phyloP scores from a whole-genome alignment of 352 stramenopile genomes.

The Globisporangium spinosum region DNA sequence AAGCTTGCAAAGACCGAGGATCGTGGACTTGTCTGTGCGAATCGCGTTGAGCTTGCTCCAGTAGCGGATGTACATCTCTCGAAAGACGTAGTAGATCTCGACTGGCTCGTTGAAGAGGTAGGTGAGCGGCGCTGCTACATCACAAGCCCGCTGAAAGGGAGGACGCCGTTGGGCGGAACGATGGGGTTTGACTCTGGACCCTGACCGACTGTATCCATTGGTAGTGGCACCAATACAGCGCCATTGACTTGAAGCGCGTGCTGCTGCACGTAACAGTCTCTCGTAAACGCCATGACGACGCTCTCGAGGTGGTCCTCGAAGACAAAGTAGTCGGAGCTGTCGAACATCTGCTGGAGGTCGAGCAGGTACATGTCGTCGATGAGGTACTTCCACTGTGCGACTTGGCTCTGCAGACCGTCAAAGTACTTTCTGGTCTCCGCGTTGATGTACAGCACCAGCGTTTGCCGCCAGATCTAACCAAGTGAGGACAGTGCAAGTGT shows the following conservation, averaged over 20 bases:
- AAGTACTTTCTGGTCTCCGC: constrained; percentile 44
- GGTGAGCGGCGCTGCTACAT: constrained; percentile 69
- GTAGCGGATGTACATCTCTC: constrained; percentile 73
- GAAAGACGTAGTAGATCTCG: constrained; percentile 74
- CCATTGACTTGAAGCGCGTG: constrained; percentile 52
- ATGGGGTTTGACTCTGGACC: constrained; percentile 4
- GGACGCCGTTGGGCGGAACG: constrained; percentile 62
- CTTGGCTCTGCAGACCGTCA: constrained; percentile 37
- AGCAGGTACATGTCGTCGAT: constrained; percentile 81
- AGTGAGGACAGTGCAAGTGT: background rate
- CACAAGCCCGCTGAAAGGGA: constrained; percentile 69
- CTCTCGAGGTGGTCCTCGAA: constrained; percentile 75
- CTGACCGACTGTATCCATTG: background rate
- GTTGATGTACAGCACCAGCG: constrained; percentile 33
- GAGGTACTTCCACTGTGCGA: constrained; percentile 38
- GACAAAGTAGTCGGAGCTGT: constrained; percentile 80
- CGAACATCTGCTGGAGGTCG: constrained; percentile 71
- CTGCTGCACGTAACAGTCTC: constrained; percentile 44
- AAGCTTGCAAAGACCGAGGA: constrained; percentile 66
- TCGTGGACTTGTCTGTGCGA: constrained; percentile 43
- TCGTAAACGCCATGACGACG: constrained; percentile 69
- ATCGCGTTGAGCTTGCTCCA: constrained; percentile 79
- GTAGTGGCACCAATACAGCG: constrained; percentile 20
- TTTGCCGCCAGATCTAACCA: constrained; percentile 58
- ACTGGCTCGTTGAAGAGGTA: constrained; percentile 66